Percentiles rank a stretch among this genome's conserved stretches.
Conservation (phyloP, 352 stramenopile genomes). For the Pythium scleroteichum region DNA sequence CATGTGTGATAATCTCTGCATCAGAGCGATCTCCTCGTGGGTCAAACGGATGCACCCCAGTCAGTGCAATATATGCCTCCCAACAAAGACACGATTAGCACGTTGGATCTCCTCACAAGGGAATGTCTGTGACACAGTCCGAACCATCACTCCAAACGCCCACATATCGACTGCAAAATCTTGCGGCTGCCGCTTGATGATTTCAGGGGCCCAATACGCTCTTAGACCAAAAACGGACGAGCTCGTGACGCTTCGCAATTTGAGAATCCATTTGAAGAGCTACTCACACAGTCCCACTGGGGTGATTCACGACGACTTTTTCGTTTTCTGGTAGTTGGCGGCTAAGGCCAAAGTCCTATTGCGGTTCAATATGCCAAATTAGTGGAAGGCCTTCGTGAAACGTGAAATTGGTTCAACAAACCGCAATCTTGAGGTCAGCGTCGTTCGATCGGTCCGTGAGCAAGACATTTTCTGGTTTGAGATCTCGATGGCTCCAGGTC, state of each 20-base stretch:
- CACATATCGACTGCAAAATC: conserved; percentile 80
- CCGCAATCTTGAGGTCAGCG: conserved; percentile 73
- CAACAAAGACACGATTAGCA: background rate
- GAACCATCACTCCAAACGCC: conserved; percentile 75
- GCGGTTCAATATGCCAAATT: too few relatives aligned
- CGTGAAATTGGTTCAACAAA: conserved; percentile 10
- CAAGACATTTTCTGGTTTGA: conserved; percentile 81
- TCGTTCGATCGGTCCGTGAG: conserved; percentile 52
- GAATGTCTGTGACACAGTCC: background rate
- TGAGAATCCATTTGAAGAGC: too few relatives aligned
- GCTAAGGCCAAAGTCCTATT: conserved; percentile 75
- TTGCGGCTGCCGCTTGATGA: conserved; percentile 67
- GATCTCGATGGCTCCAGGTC: conserved; percentile 55
- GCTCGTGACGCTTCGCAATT: too few relatives aligned
- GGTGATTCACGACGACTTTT: conserved; percentile 51
- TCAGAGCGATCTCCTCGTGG: conserved; percentile 69
- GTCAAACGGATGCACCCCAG: conserved; percentile 76
- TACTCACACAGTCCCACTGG: conserved; percentile 68
- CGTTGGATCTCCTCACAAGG: too few relatives aligned
- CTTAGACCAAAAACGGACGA: conserved; percentile 28
- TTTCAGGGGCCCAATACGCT: conserved; percentile 80
- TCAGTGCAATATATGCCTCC: conserved; percentile 75
- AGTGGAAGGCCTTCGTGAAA: too few relatives aligned
- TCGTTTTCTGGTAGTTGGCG: conserved; percentile 39
- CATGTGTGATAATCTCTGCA: conserved; percentile 63